Conservation (phyloP, 768 basidiomycete species). For the Tylopilus vinaceipallidus region DNA sequence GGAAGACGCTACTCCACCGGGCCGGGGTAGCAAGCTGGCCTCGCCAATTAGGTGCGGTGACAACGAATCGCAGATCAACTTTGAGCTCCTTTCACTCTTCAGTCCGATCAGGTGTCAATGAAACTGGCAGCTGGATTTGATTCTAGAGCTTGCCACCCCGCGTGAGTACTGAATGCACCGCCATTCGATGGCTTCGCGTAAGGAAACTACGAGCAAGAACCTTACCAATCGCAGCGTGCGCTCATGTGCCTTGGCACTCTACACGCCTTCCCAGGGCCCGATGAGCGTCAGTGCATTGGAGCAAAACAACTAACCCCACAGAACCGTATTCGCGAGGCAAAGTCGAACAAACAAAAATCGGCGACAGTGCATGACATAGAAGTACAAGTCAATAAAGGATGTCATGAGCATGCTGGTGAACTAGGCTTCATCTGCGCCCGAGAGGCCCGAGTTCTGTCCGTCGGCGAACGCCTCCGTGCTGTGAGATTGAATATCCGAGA, state of each 20-base stretch:
- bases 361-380: conserved; percentile 1
- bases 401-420: not conserved
- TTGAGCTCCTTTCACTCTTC: not conserved
- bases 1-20: conserved; percentile 5
- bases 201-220: not conserved
- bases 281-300: not conserved
- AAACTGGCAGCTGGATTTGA: conserved; percentile 9
- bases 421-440: conserved; percentile 11
- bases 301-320: conserved; percentile 1
- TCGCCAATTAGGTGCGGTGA: conserved; percentile 22
- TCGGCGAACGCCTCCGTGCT: no score
- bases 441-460: not conserved
- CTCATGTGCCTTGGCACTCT: conserved; percentile 16
- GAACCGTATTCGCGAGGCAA: not conserved
- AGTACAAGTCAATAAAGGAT: not conserved
- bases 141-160: conserved; percentile 12
- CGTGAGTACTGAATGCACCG: conserved; percentile 15
- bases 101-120: not conserved
- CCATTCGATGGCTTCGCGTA: conserved; percentile 7
- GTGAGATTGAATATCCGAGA: no score
- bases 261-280: not conserved
- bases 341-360: conserved; percentile 1
- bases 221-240: conserved; percentile 21
- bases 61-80: conserved; percentile 10
- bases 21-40: conserved; percentile 7